Conservation (phyloP, 2,329 filamentous ascomycete species). For the Lasiodiplodia hormozganensis region DNA sequence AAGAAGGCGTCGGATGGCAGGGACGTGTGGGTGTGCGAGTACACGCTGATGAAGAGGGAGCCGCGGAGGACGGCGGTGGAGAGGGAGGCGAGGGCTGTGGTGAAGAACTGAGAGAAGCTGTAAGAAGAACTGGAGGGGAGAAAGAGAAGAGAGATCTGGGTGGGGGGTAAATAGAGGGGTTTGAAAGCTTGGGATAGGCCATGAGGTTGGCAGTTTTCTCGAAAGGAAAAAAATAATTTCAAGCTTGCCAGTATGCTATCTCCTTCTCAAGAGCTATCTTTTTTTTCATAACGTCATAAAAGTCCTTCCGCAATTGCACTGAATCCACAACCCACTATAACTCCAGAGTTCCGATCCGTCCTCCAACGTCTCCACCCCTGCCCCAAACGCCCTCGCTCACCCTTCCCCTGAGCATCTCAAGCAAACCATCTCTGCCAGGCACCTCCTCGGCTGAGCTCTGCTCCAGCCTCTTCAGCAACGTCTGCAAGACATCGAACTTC, state of each 20-base stretch:
- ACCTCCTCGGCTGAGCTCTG: conserved; percentile 34
- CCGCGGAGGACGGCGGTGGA: background rate
- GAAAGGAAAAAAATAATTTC: background rate
- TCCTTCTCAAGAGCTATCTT: background rate
- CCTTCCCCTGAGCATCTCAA: conserved; percentile 51
- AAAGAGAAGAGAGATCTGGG: too few species aligned
- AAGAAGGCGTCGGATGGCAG: background rate
- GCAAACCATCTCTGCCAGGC: conserved; percentile 41
- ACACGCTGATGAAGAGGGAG: conserved; percentile 19
- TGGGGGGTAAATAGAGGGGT: too few species aligned
- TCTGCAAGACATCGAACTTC: conserved; percentile 63
- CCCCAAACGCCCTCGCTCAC: conserved; percentile 53
- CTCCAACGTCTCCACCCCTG: conserved; percentile 49
- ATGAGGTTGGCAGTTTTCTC: background rate
- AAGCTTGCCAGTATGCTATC: background rate
- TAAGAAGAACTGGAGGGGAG: too few species aligned
- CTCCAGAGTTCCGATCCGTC: conserved; percentile 55
- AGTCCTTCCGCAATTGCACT: background rate
- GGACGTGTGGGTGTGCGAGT: conserved; percentile 8
- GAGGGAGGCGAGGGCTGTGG: background rate
- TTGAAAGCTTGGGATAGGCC: background rate
- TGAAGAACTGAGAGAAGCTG: background rate
- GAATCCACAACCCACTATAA: conserved; percentile 34
- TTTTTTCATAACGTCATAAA: background rate
- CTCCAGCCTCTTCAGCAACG: conserved; percentile 55